Base-by-base conservation (phyloP, 495 filamentous ascomycete species). In the Penicillium lagena region DNA sequence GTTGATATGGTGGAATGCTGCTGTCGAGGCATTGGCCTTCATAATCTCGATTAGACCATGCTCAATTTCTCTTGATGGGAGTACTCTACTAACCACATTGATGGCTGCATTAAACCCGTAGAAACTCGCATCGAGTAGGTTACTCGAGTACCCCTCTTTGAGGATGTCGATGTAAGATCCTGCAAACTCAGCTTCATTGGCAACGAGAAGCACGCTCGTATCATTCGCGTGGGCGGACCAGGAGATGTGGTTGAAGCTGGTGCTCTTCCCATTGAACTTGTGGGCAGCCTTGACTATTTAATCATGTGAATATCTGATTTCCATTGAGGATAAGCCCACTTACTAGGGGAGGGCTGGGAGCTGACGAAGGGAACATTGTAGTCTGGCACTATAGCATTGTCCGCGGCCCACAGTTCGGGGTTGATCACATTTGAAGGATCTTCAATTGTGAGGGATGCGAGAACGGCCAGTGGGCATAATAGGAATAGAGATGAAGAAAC, bases 21-120 rank as follows among this genome's bases (percentile, higher is more conserved):
- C 44, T 32, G 40, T 52, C 4, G 50, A 52, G 15, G 45, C 45
- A 37, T 52, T 52, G 31, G 49, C 49, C 49, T 51, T 29, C 12
- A 17, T 9, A 36, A 6, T 1, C 8, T 17, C 10, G 28, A 14
- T 13, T 10, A 37, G 41, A 43, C 6, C 17, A 43, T 10, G 11
- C 9, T 12, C 12, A n/a, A 13, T 9, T 12, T 9, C 1, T 31
- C 27, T 33, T 12, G 30, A 33, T 9, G 5, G n/a, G n/a, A 14
- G n/a, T 11, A 30, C 15, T 17, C 1, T 17, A 43, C 44, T n/a
- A 14, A 47, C 44, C 28, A 52, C 50, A 12, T 55, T 55, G 17
- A 55, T 39, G 4, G 49, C 52, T 2, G 52, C 52, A 39, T 55
- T 55, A 22, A 48, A 43, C 2, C 52, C 52, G 36, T 36, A 55